Evolutionary conservation across 139 green algal genomes (phyloP).

Genomic region (Yamagishiella unicocca): DNA sequence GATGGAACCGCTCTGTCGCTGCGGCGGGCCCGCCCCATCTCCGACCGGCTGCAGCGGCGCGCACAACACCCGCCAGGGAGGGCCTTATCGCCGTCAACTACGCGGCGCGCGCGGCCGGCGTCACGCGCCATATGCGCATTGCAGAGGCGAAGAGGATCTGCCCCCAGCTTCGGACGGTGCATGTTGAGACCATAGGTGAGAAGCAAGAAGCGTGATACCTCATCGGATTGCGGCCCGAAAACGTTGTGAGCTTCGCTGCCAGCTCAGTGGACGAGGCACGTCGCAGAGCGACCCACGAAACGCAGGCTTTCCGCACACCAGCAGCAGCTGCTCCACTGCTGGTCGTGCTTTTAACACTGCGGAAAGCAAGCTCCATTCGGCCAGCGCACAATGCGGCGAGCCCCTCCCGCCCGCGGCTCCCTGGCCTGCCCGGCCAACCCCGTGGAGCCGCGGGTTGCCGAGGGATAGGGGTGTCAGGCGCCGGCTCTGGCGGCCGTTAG

Average conservation of each 20-base stretch:
- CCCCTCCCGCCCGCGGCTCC: not conserved
- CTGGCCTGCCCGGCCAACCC: too few relatives aligned
- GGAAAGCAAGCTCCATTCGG: not conserved
- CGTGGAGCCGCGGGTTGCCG: too few relatives aligned
- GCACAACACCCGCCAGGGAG: slow-evolving; percentile 32
- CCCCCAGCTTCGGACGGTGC: slow-evolving; percentile 85
- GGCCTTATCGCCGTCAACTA: slow-evolving; percentile 94
- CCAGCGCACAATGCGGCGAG: not conserved
- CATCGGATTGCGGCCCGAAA: not conserved
- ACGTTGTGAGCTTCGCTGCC: too few relatives aligned
- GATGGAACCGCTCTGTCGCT: too few relatives aligned
- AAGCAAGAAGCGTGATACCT: not conserved
- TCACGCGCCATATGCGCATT: slow-evolving; percentile 87
- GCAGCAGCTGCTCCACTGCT: not conserved
- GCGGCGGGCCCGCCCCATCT: not conserved
- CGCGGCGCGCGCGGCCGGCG: slow-evolving; percentile 78
- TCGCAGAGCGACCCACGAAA: too few relatives aligned
- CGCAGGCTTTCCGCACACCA: slow-evolving; percentile 18
- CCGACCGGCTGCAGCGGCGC: not conserved
- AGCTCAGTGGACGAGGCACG: too few relatives aligned
- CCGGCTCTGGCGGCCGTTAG: too few relatives aligned
- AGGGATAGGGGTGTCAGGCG: too few relatives aligned
- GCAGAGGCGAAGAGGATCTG: slow-evolving; percentile 79
- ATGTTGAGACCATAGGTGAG: slow-evolving; percentile 91
- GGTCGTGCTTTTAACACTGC: slow-evolving; percentile 28